These are phyloP conservation scores for Agrocybe praecox DNA, from an alignment of 768 basidiomycete species.

Conservation along the genomic window DNA sequence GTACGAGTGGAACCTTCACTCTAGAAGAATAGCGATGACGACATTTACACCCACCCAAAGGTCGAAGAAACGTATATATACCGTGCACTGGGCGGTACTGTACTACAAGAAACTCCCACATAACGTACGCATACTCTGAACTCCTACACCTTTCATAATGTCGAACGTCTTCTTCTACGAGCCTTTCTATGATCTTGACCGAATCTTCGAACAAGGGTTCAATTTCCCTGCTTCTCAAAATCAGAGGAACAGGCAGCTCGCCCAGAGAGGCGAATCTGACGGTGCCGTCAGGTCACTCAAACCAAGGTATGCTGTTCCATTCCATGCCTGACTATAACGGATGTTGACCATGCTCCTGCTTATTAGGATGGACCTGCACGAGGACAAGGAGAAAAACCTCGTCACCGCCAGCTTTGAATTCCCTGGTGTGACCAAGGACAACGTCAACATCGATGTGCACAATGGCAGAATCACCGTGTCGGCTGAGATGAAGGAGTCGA, in stretches of 20 bases:
- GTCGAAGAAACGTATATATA: background rate
- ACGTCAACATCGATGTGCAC: conserved; percentile 51
- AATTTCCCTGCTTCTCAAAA: conserved; percentile 2
- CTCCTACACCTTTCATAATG: conserved; percentile 11
- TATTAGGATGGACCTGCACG: conserved; percentile 59
- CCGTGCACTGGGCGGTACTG: too few species aligned
- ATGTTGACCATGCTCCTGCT: too few species aligned
- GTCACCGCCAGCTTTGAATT: conserved; percentile 60
- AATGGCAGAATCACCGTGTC: conserved; percentile 50
- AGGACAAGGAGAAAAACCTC: conserved; percentile 42
- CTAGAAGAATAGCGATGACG: background rate
- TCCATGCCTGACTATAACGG: background rate
- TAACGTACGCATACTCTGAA: background rate
- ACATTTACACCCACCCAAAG: background rate
- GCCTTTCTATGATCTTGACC: conserved; percentile 46
- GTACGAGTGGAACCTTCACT: background rate
- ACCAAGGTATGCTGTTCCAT: conserved; percentile 26
- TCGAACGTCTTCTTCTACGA: conserved; percentile 42
- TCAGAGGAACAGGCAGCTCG: conserved; percentile 1
- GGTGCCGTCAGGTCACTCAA: conserved; percentile 21
- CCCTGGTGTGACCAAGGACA: conserved; percentile 52
- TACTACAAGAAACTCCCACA: too few species aligned
- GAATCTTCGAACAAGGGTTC: conserved; percentile 43
- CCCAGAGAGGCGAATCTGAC: conserved; percentile 10
- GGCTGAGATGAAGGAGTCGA: conserved; percentile 39